Percentiles rank a stretch among this genome's conserved stretches.
phyloP scores from a whole-genome alignment of 163 green algal genomes.

The Coccomyxa subellipsoidea region DNA sequence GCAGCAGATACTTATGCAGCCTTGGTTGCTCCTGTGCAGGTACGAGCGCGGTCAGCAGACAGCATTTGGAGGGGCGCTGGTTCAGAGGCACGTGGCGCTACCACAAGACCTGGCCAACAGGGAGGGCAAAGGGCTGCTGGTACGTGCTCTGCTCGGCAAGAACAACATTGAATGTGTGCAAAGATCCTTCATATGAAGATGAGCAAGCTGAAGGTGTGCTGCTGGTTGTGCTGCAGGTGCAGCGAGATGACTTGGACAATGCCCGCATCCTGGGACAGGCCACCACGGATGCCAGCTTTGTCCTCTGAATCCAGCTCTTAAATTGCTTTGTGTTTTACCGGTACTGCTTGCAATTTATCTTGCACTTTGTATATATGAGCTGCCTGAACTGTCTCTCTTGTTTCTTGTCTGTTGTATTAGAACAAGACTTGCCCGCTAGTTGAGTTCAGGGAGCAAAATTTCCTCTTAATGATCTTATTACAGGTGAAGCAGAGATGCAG shows the following conservation, averaged over 20 bases:
- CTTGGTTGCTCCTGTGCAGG: constrained; percentile 11
- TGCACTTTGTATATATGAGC: neutral
- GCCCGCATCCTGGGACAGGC: constrained; percentile 2
- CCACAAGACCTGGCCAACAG: constrained; percentile 45
- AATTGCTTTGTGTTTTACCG: neutral
- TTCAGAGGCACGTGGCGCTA: constrained; percentile 56
- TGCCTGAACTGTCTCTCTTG: no score
- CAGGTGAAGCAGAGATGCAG: no score
- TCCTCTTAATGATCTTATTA: no score
- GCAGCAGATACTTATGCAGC: neutral
- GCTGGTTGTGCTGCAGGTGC: neutral
- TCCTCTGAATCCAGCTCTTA: constrained; percentile 5
- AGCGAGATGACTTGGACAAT: neutral
- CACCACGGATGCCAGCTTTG: neutral
- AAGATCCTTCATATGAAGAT: neutral
- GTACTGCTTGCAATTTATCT: neutral
- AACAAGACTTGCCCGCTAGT: no score
- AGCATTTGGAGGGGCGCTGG: constrained; percentile 33
- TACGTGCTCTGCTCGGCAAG: neutral
- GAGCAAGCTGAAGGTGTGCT: neutral
- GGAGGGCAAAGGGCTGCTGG: constrained; percentile 44
- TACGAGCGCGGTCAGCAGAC: constrained; percentile 44
- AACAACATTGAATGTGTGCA: neutral
- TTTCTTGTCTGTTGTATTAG: no score
- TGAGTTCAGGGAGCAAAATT: no score